Evolutionary conservation across 768 basidiomycete genomes (phyloP).

Genomic region (Tulasnella sp.): DNA sequence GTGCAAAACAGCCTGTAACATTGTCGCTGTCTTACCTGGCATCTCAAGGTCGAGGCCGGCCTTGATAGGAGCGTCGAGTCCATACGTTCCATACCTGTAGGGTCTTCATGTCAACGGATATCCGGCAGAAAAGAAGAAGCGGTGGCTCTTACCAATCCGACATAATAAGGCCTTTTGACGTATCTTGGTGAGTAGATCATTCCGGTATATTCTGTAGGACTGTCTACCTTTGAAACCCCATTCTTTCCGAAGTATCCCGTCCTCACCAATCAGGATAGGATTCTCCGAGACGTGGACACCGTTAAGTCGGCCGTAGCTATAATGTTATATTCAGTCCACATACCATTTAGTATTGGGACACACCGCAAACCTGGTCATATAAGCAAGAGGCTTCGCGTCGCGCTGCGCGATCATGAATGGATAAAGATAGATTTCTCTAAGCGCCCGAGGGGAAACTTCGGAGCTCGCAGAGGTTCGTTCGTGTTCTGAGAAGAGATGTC

Average conservation of each 20-base stretch:
- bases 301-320: conserved; percentile 36
- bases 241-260: conserved; percentile 49
- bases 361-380: conserved; percentile 38
- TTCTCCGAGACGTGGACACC: conserved; percentile 52
- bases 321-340: neutral
- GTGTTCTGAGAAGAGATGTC: conserved; percentile 25
- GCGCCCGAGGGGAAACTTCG: conserved; percentile 50
- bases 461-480: conserved; percentile 58
- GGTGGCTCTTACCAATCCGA: conserved; percentile 55
- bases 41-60: conserved; percentile 57
- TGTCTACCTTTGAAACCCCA: conserved; percentile 44
- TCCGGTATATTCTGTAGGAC: too few species aligned
- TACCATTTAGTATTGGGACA: too few species aligned
- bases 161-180: conserved; percentile 44
- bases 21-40: conserved; percentile 41
- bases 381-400: conserved; percentile 23
- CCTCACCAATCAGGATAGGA: conserved; percentile 37
- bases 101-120: neutral
- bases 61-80: conserved; percentile 37
- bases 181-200: too few species aligned
- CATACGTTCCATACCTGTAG: conserved; percentile 31
- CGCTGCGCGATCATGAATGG: conserved; percentile 32
- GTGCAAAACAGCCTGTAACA: conserved; percentile 44
- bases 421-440: conserved; percentile 62
- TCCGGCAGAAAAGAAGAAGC: neutral